These are phyloP conservation scores for Cryptococcus wingfieldii DNA, from an alignment of 1,284 basidiomycete genomes.

Conservation along the genomic window DNA sequence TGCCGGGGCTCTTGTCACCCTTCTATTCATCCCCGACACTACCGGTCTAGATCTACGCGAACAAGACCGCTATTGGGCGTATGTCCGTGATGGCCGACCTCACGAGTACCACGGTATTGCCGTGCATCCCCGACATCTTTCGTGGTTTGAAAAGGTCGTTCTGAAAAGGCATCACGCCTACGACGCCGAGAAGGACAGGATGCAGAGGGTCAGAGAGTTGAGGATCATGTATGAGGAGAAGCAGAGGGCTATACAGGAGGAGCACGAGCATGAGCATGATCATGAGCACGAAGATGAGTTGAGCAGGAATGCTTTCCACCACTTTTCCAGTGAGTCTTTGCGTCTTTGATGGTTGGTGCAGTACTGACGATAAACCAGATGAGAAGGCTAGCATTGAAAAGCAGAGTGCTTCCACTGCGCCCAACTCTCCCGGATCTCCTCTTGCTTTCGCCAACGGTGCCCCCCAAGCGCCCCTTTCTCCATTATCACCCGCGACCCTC, in stretches of 20 bases:
- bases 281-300: conserved; percentile 29
- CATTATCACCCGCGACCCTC: not conserved
- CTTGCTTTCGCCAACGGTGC: not conserved
- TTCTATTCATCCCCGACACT: conserved; percentile 54
- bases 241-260: conserved; percentile 16
- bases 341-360: not conserved
- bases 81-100: conserved; percentile 51
- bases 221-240: conserved; percentile 47
- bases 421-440: not conserved
- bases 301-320: conserved; percentile 18
- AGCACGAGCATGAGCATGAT: conserved; percentile 22
- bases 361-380: not conserved
- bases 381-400: not conserved
- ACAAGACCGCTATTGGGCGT: conserved; percentile 57
- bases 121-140: conserved; percentile 54
- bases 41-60: conserved; percentile 57
- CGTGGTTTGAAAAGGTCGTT: conserved; percentile 51
- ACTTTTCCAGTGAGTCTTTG: conserved; percentile 21
- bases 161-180: conserved; percentile 54
- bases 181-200: conserved; percentile 53
- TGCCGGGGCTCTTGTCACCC: conserved; percentile 51
- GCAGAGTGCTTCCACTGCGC: not conserved
- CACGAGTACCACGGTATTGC: conserved; percentile 56
- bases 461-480: not conserved
- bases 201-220: conserved; percentile 53